These are phyloP conservation scores for Colletotrichum sp. DNA, from an alignment of 2,329 filamentous ascomycete species.

Conservation along the genomic window DNA sequence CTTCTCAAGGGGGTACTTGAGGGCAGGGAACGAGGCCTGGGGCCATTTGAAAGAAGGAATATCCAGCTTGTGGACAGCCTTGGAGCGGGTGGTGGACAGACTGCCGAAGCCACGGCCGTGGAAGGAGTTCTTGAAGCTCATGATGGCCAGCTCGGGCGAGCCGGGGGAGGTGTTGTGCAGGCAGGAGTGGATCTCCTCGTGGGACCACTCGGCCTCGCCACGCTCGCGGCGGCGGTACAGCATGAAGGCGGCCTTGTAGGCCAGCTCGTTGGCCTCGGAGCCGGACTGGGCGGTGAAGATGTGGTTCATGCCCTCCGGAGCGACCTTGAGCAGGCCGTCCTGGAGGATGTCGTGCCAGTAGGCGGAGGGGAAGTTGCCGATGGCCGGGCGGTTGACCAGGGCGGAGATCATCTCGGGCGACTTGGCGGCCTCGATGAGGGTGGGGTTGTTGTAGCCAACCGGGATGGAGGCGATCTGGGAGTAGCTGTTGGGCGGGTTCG, in stretches of 20 bases:
- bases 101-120: constrained; percentile 82
- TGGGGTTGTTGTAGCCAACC: constrained; percentile 81
- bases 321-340: constrained; percentile 73
- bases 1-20: constrained; percentile 79
- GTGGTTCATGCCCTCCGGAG: constrained; percentile 77
- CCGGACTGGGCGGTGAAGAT: constrained; percentile 83
- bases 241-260: constrained; percentile 89
- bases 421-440: constrained; percentile 67
- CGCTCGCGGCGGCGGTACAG: constrained; percentile 76
- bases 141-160: constrained; percentile 75
- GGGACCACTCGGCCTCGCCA: constrained; percentile 73
- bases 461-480: constrained; percentile 86
- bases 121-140: constrained; percentile 80
- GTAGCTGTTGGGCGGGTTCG: constrained; percentile 50
- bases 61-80: constrained; percentile 85
- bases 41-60: constrained; percentile 91
- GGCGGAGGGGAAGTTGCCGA: constrained; percentile 81
- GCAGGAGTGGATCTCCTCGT: constrained; percentile 69
- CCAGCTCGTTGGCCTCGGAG: constrained; percentile 84
- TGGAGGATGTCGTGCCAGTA: constrained; percentile 77
- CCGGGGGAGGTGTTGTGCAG: constrained; percentile 79
- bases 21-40: constrained; percentile 77
- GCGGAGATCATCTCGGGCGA: constrained; percentile 76
- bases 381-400: constrained; percentile 78
- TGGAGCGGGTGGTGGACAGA: constrained; percentile 80